Conservation (phyloP, 2,329 filamentous ascomycete species). For the Bipolaris sorokiniana region DNA sequence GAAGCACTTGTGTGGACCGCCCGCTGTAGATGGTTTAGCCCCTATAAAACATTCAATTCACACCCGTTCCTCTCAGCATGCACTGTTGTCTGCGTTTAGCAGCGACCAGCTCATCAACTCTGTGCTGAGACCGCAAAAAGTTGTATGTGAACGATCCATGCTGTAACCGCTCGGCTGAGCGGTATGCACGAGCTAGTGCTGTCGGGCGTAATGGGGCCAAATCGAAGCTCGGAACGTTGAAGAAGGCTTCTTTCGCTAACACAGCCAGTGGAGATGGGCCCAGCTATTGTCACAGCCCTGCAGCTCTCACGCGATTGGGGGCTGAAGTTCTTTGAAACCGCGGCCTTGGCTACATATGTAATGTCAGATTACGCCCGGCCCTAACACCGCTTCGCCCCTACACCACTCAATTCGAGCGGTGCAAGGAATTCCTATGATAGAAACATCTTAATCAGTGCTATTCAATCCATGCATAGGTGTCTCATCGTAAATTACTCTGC, state of each 20-base stretch:
- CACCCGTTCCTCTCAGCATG: conserved; percentile 5
- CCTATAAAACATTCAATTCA: conserved; percentile 31
- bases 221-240: conserved; percentile 22
- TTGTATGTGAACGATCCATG: conserved; percentile 20
- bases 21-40: conserved; percentile 11
- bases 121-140: not conserved
- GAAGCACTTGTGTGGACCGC: conserved; percentile 1
- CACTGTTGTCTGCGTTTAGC: conserved; percentile 9
- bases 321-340: conserved; percentile 13
- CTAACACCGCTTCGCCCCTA: conserved; percentile 14
- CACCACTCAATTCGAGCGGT: conserved; percentile 9
- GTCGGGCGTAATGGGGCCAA: conserved; percentile 24
- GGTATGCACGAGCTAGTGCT: conserved; percentile 19
- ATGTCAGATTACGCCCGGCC: conserved; percentile 37
- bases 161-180: conserved; percentile 22
- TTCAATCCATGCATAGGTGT: conserved; percentile 18
- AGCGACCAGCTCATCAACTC: not conserved
- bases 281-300: conserved; percentile 18
- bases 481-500: conserved; percentile 23
- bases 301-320: conserved; percentile 18
- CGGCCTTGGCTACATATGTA: conserved; percentile 24
- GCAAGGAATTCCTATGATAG: conserved; percentile 11
- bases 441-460: conserved; percentile 21
- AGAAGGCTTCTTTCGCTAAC: conserved; percentile 27
- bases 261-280: conserved; percentile 13